These are phyloP conservation scores for Clarireedia hainanense DNA, from an alignment of 2,329 filamentous ascomycete species.

Conservation along the genomic window DNA sequence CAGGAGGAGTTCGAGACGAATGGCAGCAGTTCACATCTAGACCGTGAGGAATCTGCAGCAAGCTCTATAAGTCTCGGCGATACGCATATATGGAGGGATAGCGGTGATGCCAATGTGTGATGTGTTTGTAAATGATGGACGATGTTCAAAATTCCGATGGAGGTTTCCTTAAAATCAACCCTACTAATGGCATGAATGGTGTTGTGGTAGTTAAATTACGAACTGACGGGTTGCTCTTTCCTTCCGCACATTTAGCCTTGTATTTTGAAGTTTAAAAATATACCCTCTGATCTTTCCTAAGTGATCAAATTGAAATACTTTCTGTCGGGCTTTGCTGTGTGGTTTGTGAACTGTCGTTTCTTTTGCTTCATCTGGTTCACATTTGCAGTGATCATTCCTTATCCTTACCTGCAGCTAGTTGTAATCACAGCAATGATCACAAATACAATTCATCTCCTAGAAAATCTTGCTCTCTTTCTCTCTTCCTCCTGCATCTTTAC, in stretches of 20 bases:
- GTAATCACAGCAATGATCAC: not conserved
- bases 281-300: slow-evolving; percentile 6
- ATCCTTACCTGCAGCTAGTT: not conserved
- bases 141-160: not conserved
- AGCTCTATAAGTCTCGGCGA: slow-evolving; percentile 42
- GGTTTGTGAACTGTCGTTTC: no score
- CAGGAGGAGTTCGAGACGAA: slow-evolving; percentile 12
- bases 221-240: slow-evolving; percentile 12
- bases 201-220: slow-evolving; percentile 7
- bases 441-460: not conserved
- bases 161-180: not conserved
- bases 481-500: not conserved
- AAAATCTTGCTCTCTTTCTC: not conserved
- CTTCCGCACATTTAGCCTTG: not conserved
- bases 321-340: no score
- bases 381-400: not conserved
- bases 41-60: slow-evolving; percentile 31
- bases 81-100: slow-evolving; percentile 42
- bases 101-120: slow-evolving; percentile 29
- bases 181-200: not conserved
- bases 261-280: not conserved
- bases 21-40: slow-evolving; percentile 8
- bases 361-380: not conserved
- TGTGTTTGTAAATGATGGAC: not conserved
- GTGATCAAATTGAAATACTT: no score